Conservation (phyloP, 495 filamentous ascomycete genomes). For the Schizothecium vesticola region DNA sequence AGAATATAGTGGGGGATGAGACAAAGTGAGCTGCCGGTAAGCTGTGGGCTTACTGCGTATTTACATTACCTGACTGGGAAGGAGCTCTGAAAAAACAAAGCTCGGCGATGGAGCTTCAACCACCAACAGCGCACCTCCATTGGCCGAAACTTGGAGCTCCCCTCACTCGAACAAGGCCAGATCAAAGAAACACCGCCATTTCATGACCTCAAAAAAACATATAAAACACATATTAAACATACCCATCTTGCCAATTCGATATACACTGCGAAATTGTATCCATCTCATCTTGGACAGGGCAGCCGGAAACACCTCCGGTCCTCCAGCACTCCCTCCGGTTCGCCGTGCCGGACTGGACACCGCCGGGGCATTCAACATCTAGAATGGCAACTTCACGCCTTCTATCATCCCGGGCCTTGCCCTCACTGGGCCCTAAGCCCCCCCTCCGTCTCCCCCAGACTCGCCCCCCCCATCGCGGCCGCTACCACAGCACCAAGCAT, state of each 20-base stretch:
- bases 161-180: neutral
- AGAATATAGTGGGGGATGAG: neutral
- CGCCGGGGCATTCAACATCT: neutral
- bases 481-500: constrained; percentile 5
- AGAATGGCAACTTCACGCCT: neutral
- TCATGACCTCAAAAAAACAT: neutral
- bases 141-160: neutral
- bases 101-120: neutral
- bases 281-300: neutral
- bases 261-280: neutral
- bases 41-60: neutral
- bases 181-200: neutral
- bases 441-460: neutral
- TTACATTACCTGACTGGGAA: neutral
- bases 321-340: neutral
- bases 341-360: no score
- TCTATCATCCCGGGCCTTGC: neutral
- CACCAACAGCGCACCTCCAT: neutral
- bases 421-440: neutral
- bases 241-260: neutral
- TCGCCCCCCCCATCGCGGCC: neutral
- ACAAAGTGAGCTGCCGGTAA: neutral
- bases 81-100: neutral
- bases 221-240: neutral
- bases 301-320: neutral